phyloP scores from a whole-genome alignment of 192 early-diverging fungal genomes.

The Umbelopsis ramanniana region DNA sequence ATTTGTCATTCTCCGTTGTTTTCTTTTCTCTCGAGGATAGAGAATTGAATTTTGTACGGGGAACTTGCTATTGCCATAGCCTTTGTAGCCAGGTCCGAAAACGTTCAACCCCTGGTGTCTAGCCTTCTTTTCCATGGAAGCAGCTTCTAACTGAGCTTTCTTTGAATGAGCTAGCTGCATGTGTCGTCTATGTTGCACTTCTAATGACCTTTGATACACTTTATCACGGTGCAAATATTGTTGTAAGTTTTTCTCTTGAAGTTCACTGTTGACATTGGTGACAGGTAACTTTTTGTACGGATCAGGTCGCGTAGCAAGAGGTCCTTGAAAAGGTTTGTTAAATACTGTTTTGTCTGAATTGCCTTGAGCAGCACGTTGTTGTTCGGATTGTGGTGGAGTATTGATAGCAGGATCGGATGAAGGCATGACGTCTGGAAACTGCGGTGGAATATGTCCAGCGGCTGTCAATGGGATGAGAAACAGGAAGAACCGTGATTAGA shows the following conservation, averaged over 20 bases:
- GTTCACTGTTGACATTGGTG: conserved; percentile 14
- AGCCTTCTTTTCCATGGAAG: conserved; percentile 39
- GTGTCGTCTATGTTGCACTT: conserved; percentile 53
- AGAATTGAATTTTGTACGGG: conserved; percentile 46
- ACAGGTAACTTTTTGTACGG: conserved; percentile 10
- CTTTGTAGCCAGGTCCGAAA: conserved; percentile 67
- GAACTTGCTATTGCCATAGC: conserved; percentile 59
- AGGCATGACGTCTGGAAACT: background rate
- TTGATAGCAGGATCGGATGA: background rate
- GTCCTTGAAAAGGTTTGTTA: conserved; percentile 1
- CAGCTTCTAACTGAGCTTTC: conserved; percentile 40
- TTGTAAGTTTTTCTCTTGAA: conserved; percentile 36
- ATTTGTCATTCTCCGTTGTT: conserved; percentile 47
- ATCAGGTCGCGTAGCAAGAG: background rate
- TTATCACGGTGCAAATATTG: conserved; percentile 49
- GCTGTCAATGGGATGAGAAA: background rate
- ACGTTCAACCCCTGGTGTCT: conserved; percentile 30
- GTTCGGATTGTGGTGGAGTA: background rate
- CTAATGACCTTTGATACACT: conserved; percentile 53
- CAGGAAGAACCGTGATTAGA: background rate
- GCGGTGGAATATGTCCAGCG: background rate
- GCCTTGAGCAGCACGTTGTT: background rate
- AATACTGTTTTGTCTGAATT: background rate
- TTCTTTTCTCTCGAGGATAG: conserved; percentile 52
- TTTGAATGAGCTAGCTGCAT: conserved; percentile 48